Conservation (phyloP, 108 stramenopile genomes). For the Nannochloropsis salina region DNA sequence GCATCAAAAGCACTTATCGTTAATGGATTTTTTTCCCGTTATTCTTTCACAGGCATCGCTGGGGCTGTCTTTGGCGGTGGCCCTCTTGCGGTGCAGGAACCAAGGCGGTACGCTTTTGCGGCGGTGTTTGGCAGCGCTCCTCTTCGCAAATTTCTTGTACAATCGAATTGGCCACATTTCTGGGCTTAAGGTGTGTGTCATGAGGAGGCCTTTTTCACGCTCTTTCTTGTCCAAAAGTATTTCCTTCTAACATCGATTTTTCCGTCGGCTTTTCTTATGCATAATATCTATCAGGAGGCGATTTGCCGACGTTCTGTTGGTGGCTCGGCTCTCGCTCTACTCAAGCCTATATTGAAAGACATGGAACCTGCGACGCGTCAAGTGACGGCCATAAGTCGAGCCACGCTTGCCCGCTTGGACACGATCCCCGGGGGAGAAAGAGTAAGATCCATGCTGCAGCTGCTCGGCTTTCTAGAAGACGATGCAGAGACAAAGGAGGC, state of each 20-base stretch:
- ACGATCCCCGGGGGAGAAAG: constrained; percentile 4
- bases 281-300: not conserved
- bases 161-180: not conserved
- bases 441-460: constrained; percentile 8
- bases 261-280: too few relatives aligned
- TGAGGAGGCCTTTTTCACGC: too few relatives aligned
- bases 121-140: not conserved
- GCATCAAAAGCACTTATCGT: not conserved
- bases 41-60: not conserved
- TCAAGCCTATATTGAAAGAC: not conserved
- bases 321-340: not conserved
- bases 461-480: not conserved
- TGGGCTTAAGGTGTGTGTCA: not conserved
- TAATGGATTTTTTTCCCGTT: not conserved
- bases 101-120: constrained; percentile 1
- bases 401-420: not conserved
- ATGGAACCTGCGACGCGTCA: not conserved
- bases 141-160: constrained; percentile 11
- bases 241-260: too few relatives aligned
- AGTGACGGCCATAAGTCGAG: not conserved
- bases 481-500: not conserved
- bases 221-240: too few relatives aligned
- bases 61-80: constrained; percentile 4
- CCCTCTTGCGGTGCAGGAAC: constrained; percentile 10
- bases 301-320: not conserved